phyloP scores from a whole-genome alignment of 2,329 filamentous ascomycete species.

The Clarireedia hainanense region DNA sequence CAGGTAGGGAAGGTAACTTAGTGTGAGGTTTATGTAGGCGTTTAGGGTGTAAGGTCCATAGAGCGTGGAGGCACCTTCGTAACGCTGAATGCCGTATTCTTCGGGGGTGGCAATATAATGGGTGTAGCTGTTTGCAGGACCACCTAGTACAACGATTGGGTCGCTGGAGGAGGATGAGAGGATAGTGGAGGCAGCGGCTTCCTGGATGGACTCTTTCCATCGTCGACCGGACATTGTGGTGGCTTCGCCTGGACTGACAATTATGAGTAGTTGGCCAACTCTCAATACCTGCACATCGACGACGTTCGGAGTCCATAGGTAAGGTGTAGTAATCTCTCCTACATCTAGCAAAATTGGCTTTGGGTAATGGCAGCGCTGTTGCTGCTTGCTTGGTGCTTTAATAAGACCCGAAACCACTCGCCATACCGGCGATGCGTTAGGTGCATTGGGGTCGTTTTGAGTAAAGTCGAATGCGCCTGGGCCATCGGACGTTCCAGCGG shows the following conservation, averaged over 20 bases:
- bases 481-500: slow-evolving; percentile 85
- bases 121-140: slow-evolving; percentile 84
- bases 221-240: slow-evolving; percentile 88
- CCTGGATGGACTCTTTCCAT: slow-evolving; percentile 66
- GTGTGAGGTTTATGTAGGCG: slow-evolving; percentile 80
- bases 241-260: slow-evolving; percentile 79
- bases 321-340: slow-evolving; percentile 69
- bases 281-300: slow-evolving; percentile 83
- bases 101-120: slow-evolving; percentile 70
- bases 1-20: slow-evolving; percentile 64
- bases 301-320: slow-evolving; percentile 84
- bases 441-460: slow-evolving; percentile 70
- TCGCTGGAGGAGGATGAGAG: slow-evolving; percentile 35
- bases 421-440: slow-evolving; percentile 64
- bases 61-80: slow-evolving; percentile 90
- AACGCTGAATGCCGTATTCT: slow-evolving; percentile 78
- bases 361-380: slow-evolving; percentile 66
- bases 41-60: slow-evolving; percentile 76
- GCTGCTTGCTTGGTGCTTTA: slow-evolving; percentile 60
- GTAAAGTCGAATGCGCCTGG: slow-evolving; percentile 91
- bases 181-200: slow-evolving; percentile 39
- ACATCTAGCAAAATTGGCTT: slow-evolving; percentile 88
- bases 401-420: slow-evolving; percentile 63
- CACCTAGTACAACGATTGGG: slow-evolving; percentile 76
- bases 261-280: slow-evolving; percentile 75